Percentiles rank a stretch among this genome's conserved stretches.
These are phyloP conservation scores for Aureobasidium sp. DNA, from an alignment of 2,329 filamentous ascomycete genomes.

Conservation along the genomic window DNA sequence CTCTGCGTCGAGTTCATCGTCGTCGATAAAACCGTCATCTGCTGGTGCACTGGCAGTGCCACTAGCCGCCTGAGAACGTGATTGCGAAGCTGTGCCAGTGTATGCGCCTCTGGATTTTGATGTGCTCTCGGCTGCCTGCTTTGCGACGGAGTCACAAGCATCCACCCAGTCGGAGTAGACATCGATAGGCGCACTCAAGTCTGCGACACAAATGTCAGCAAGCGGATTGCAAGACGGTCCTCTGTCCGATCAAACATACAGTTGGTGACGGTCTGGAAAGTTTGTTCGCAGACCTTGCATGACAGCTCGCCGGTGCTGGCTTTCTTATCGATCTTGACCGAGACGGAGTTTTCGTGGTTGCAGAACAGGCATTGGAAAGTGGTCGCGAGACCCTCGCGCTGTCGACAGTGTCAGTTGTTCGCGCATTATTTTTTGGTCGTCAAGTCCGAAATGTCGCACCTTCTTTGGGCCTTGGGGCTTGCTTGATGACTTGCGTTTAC, in stretches of 20 bases:
- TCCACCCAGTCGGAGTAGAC: slow-evolving; percentile 99
- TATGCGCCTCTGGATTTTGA: slow-evolving; percentile 16
- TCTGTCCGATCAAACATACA: slow-evolving; percentile 51
- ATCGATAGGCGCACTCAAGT: slow-evolving; percentile 84
- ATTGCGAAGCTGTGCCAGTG: slow-evolving; percentile 16
- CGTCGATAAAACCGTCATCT: slow-evolving; percentile 31
- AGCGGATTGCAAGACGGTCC: not conserved
- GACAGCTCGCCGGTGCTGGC: slow-evolving; percentile 73
- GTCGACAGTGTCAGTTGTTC: slow-evolving; percentile 4
- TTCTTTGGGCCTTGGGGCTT: slow-evolving; percentile 78
- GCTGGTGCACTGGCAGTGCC: slow-evolving; percentile 24
- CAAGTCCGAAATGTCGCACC: slow-evolving; percentile 50
- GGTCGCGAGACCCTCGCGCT: slow-evolving; percentile 63
- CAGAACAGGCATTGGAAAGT: slow-evolving; percentile 97
- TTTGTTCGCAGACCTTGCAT: slow-evolving; percentile 90
- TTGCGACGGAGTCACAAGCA: slow-evolving; percentile 70
- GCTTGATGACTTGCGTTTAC: slow-evolving; percentile 81
- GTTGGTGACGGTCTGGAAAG: slow-evolving; percentile 87
- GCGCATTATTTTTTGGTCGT: not conserved
- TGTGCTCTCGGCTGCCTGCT: slow-evolving; percentile 38
- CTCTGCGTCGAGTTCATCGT: slow-evolving; percentile 31
- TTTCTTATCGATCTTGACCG: slow-evolving; percentile 91
- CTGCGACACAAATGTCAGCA: slow-evolving; percentile 39
- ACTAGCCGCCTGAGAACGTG: slow-evolving; percentile 16
- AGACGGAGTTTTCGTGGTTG: slow-evolving; percentile 91